Percentiles rank a stretch among this genome's conserved stretches.
Conservation (phyloP, 140 eudicot species). For the Erigeron philadelphicus region DNA sequence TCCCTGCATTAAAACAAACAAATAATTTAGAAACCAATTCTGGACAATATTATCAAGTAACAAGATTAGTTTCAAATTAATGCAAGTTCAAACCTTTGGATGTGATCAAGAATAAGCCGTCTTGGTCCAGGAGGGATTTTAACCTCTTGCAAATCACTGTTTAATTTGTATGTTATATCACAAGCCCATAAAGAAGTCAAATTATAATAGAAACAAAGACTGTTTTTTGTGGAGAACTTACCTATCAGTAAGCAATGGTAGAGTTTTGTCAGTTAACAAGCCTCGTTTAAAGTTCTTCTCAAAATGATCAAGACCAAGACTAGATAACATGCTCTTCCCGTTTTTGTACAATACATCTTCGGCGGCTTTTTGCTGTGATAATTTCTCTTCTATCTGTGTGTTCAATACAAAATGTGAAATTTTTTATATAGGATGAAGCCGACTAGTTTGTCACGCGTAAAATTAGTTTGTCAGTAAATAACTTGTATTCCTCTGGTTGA, state of each 20-base stretch:
- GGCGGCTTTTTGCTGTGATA: constrained; percentile 41
- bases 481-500: too few species aligned
- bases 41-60: background rate
- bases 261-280: constrained; percentile 54
- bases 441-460: background rate
- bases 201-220: background rate
- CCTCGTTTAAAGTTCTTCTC: constrained; percentile 70
- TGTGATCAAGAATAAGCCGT: constrained; percentile 71
- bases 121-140: constrained; percentile 85
- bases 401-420: background rate
- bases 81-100: constrained; percentile 43
- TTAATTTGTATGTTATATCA: constrained; percentile 1
- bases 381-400: constrained; percentile 52
- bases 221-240: constrained; percentile 11
- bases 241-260: constrained; percentile 74
- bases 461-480: too few species aligned
- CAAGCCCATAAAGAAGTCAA: background rate
- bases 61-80: background rate
- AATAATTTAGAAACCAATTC: background rate
- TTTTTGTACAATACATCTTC: constrained; percentile 49
- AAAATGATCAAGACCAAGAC: constrained; percentile 57
- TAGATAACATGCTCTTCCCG: constrained; percentile 50
- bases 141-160: constrained; percentile 80
- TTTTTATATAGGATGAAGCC: too few species aligned
- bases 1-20: background rate